Conservation (phyloP, 2,329 filamentous ascomycete genomes). For the Fusarium succisae region DNA sequence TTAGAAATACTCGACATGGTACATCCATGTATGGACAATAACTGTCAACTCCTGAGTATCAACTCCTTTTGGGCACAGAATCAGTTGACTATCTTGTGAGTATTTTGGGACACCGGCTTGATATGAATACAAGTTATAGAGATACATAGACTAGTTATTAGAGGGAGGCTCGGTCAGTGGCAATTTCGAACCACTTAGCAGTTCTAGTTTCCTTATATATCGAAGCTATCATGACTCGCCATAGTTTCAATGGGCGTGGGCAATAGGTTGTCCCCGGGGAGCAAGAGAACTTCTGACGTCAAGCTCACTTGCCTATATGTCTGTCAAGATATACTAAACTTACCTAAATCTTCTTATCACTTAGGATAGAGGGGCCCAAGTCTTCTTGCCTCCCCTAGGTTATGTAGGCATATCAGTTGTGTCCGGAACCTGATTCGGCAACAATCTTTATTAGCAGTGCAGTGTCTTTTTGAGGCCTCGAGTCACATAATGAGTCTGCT, state of each 20-base stretch:
- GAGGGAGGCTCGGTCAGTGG: neutral
- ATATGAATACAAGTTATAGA: neutral
- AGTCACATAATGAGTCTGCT: neutral
- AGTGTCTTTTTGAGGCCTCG: neutral
- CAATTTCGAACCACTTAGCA: neutral
- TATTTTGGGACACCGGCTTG: neutral
- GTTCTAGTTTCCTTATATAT: neutral
- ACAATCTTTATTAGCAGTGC: neutral
- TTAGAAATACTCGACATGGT: constrained; percentile 4
- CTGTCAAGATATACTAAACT: neutral
- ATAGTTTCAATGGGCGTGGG: neutral
- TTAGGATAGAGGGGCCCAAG: neutral
- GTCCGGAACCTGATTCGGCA: neutral
- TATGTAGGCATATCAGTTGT: neutral
- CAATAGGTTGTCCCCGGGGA: neutral
- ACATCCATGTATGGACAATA: neutral
- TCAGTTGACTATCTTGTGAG: neutral
- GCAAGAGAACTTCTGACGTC: neutral
- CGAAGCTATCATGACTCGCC: neutral
- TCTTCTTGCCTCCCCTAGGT: neutral
- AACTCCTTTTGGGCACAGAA: neutral
- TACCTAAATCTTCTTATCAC: neutral
- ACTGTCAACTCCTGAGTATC: neutral
- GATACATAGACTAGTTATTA: neutral
- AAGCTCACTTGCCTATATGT: neutral